Evolutionary conservation across 1,139 yeast genomes (phyloP).

Genomic region (Candida sanyaensis): DNA sequence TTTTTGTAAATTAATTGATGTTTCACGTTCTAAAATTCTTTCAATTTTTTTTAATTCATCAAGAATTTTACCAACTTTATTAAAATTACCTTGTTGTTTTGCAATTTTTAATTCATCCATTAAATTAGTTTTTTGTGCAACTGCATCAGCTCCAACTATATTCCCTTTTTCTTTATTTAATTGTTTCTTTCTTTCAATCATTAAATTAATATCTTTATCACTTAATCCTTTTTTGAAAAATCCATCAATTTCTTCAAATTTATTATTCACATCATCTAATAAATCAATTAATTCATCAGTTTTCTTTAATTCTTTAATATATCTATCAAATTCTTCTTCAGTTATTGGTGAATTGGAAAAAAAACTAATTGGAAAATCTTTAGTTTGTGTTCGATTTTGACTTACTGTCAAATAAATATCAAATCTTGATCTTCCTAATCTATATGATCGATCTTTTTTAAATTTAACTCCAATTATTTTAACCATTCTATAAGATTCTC

Average conservation of each 20-base stretch:
- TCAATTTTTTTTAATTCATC: conserved; percentile 46
- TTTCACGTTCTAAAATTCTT: conserved; percentile 20
- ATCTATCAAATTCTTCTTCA: conserved; percentile 70
- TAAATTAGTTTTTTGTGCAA: conserved; percentile 70
- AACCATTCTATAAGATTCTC: conserved; percentile 80
- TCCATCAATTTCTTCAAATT: conserved; percentile 58
- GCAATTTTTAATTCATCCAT: conserved; percentile 81
- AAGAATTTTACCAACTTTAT: conserved; percentile 54
- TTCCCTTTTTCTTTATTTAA: conserved; percentile 45
- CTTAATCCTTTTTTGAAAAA: conserved; percentile 70
- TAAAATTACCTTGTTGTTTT: conserved; percentile 58
- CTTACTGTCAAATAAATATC: conserved; percentile 66
- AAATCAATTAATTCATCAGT: conserved; percentile 66
- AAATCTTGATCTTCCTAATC: conserved; percentile 54
- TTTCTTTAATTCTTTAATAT: conserved; percentile 59
- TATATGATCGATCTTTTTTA: conserved; percentile 57
- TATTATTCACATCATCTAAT: conserved; percentile 64
- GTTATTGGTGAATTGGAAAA: conserved; percentile 78
- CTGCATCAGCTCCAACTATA: conserved; percentile 63
- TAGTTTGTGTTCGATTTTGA: conserved; percentile 66
- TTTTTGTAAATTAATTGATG: conserved; percentile 11
- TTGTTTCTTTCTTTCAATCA: conserved; percentile 70
- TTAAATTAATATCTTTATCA: conserved; percentile 74
- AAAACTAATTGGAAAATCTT: conserved; percentile 71
- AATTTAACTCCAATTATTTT: conserved; percentile 66